Evolutionary conservation across 2,329 filamentous ascomycete genomes (phyloP), one percentile per base, ranked within the genome.

Genomic region (Xylariaceae sp.): DNA sequence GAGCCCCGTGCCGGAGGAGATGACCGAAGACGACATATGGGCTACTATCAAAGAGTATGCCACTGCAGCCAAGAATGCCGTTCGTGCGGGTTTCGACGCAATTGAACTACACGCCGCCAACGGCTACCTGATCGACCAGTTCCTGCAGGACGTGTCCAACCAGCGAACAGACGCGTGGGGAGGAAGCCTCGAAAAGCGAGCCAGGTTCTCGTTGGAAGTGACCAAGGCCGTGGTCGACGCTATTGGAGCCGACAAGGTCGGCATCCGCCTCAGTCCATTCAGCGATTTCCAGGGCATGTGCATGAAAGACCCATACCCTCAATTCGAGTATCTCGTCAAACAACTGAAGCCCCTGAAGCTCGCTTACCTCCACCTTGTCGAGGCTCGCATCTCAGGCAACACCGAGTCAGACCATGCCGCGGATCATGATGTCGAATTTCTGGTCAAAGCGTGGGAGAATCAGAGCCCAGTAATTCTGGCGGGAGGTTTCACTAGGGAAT

Each of bases 11-110:
- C 87, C 87, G 2, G 80, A 79, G 48, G 84, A 77, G 19, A 81
- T 92, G 78, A 86, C 79, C 0, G 75, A 81, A 46, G 71, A 79
- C 1, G 87, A 90, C 16, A 92, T 92, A 50, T 73, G 80, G 59
- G 66, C 77, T 3, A 76, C 84, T 55, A 87, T 90, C 68, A 66
- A 64, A 0, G 82, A 83, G 0, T 90, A 79, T 66, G 79, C 76
- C 1, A 75, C 73, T 0, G 78, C 80, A 1, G 75, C 78, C 1
- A 75, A 76, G 54, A 75, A 81, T 28, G 79, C 87, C 0, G 65
- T 89, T 3, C 67, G 78, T 16, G 80, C 79, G 3, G 88, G 89
- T 0, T 86, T 86, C 41, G 88, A 93, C 63, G 84, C 83, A 9
- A 82, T 91, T 2, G 78, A 74, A 51, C 48, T 65, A 28, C 64